A percentile compares a stretch with the other conserved stretches of the same genome.
These are phyloP conservation scores for Nyssa sinensis DNA, from an alignment of 148 eudicot species.

Conservation along the genomic window DNA sequence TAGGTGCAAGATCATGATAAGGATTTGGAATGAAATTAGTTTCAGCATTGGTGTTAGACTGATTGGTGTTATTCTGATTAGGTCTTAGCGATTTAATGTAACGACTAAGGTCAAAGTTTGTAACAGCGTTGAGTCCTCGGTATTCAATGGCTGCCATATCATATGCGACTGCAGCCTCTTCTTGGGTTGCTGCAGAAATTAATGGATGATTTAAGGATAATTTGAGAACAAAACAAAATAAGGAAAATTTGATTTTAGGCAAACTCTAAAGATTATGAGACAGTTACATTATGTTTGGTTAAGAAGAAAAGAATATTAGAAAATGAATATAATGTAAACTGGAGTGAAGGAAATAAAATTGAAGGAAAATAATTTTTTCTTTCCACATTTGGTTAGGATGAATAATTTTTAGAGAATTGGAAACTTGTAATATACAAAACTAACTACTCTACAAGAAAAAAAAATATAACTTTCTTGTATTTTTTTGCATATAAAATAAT, in stretches of 20 bases:
- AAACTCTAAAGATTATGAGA: constrained; percentile 11
- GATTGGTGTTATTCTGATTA: constrained; percentile 22
- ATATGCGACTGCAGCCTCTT: constrained; percentile 84
- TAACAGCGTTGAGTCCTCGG: constrained; percentile 77
- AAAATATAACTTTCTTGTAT: too few relatives aligned
- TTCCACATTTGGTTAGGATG: too few relatives aligned
- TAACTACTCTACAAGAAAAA: too few relatives aligned
- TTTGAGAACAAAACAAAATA: constrained; percentile 8
- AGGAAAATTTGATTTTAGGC: background rate
- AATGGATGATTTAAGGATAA: background rate
- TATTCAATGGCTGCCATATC: constrained; percentile 80
- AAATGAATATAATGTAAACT: too few relatives aligned
- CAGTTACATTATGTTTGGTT: too few relatives aligned
- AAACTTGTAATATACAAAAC: too few relatives aligned
- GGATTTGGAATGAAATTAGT: constrained; percentile 10
- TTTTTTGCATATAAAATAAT: too few relatives aligned
- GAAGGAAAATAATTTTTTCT: too few relatives aligned
- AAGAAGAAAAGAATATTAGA: too few relatives aligned
- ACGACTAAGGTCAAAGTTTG: constrained; percentile 79
- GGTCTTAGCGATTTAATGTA: constrained; percentile 63
- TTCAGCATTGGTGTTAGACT: constrained; percentile 15
- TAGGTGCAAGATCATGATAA: constrained; percentile 13
- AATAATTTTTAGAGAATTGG: too few relatives aligned
- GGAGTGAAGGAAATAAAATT: too few relatives aligned
- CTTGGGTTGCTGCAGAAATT: constrained; percentile 61